These are phyloP conservation scores for Daldinia concentrica DNA, from an alignment of 495 filamentous ascomycete genomes.

Conservation along the genomic window DNA sequence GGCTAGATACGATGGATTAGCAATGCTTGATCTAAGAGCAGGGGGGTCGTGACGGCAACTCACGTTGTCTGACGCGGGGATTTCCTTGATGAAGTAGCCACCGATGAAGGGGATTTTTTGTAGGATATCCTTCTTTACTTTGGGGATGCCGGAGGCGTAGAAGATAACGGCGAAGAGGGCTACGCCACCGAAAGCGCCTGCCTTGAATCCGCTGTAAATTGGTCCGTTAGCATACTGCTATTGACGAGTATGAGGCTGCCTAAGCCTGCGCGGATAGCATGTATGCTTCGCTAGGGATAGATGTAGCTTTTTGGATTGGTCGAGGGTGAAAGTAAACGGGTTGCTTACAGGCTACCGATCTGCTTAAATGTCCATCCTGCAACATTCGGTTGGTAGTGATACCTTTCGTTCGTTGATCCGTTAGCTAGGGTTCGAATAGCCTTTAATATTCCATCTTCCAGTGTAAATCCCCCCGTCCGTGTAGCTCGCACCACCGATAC, in stretches of 20 bases:
- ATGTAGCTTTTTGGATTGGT: not conserved
- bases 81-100: constrained; percentile 57
- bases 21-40: not conserved
- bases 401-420: constrained; percentile 47
- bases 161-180: constrained; percentile 66
- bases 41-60: constrained; percentile 22
- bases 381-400: constrained; percentile 57
- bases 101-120: constrained; percentile 65
- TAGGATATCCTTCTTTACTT: constrained; percentile 64
- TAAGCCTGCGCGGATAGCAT: not conserved
- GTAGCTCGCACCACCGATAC: not conserved
- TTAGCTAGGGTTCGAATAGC: constrained; percentile 42
- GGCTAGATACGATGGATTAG: constrained; percentile 43
- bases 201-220: constrained; percentile 54
- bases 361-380: constrained; percentile 52
- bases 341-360: constrained; percentile 51
- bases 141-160: constrained; percentile 68
- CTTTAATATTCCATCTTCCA: not conserved
- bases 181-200: constrained; percentile 61
- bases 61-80: constrained; percentile 68
- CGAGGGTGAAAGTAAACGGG: not conserved
- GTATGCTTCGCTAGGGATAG: not conserved
- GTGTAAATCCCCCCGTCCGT: not conserved
- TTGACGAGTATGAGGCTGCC: not conserved
- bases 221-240: constrained; percentile 14